These are phyloP conservation scores for Pseudogymnoascus sp. DNA, from an alignment of 2,329 filamentous ascomycete genomes.

Conservation along the genomic window DNA sequence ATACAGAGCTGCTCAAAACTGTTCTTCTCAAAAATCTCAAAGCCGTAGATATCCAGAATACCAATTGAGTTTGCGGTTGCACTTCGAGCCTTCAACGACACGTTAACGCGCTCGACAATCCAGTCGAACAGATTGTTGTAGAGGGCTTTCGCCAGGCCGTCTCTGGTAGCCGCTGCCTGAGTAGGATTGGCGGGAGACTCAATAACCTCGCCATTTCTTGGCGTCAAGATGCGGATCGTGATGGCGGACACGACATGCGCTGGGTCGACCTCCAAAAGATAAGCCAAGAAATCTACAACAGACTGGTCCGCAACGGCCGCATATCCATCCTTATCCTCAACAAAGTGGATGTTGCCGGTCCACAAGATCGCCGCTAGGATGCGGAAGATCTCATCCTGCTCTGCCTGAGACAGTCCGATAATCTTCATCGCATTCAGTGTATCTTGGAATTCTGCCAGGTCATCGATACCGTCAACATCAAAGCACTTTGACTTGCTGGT, in stretches of 20 bases:
- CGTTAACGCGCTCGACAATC: constrained; percentile 90
- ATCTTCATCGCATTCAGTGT: constrained; percentile 91
- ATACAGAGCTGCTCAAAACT: constrained; percentile 98
- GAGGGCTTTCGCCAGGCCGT: constrained; percentile 89
- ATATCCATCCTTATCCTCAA: constrained; percentile 82
- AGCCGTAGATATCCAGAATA: constrained; percentile 97
- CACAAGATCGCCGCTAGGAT: constrained; percentile 88
- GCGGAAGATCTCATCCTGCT: constrained; percentile 94
- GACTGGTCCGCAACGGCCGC: constrained; percentile 81
- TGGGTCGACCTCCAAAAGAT: constrained; percentile 80
- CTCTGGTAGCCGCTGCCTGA: constrained; percentile 78
- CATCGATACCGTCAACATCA: constrained; percentile 90
- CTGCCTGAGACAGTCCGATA: constrained; percentile 78
- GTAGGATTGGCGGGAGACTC: constrained; percentile 76
- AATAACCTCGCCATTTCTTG: constrained; percentile 57
- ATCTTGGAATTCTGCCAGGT: constrained; percentile 79
- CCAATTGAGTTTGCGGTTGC: constrained; percentile 77
- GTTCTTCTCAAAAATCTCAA: constrained; percentile 99
- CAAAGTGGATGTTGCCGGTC: constrained; percentile 89
- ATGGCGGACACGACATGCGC: constrained; percentile 77
- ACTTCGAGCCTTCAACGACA: constrained; percentile 73
- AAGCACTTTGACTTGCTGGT: constrained; percentile 91
- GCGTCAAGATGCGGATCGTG: constrained; percentile 76
- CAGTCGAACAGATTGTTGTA: constrained; percentile 98
- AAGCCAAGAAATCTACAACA: constrained; percentile 89